Base-by-base conservation (phyloP, 139 green algal genomes). In the Eudorina sp. region DNA sequence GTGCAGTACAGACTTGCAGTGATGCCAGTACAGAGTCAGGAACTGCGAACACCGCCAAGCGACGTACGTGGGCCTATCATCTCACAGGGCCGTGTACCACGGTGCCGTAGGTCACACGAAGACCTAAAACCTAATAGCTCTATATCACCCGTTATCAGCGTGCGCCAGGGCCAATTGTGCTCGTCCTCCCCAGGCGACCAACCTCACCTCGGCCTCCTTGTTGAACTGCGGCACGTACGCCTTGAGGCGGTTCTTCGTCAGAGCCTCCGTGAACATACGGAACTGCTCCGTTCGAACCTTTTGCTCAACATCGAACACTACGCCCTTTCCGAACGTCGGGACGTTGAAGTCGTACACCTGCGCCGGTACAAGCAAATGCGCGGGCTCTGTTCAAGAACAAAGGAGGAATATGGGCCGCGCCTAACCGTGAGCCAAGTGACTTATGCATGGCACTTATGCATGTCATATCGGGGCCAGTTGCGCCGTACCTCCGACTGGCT, bases 231-330 rank as follows among this genome's bases (percentile, higher is more conserved):
- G 96, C 29, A 99, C 96, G 76, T 99, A 99, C 31, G 90, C 92
- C 58, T 94, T 94, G 73, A 99, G 90, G 53, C 96, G 96, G 74
- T 95, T 90, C 74, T 94, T 95, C 76, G 97, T 98, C 7, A 99
- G 92, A 8, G 96, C 94, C 69, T 99, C 97, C 11, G 95, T 97
- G 91, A 99, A 99, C 92, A 99, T 98, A 19, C 96, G 92, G 90
- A 99, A 99, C 92, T 99, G 98, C 92, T 99, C 98, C 8, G 93
- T 94, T 43, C 98, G 94, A 19, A 97, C 86, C 48, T 97, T 97
- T 89, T 97, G 95, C 83, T 99, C 95, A 53, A 99, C 98, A 85
- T 99, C 98, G 83, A 98, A 99, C n/a, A 99, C 97, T 2, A 99
- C 98, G 41, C 96, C 98, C 40, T 90, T 90, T 16, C 98, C 98